Conservation (phyloP, 352 stramenopile species). For the Phytopythium vexans region DNA sequence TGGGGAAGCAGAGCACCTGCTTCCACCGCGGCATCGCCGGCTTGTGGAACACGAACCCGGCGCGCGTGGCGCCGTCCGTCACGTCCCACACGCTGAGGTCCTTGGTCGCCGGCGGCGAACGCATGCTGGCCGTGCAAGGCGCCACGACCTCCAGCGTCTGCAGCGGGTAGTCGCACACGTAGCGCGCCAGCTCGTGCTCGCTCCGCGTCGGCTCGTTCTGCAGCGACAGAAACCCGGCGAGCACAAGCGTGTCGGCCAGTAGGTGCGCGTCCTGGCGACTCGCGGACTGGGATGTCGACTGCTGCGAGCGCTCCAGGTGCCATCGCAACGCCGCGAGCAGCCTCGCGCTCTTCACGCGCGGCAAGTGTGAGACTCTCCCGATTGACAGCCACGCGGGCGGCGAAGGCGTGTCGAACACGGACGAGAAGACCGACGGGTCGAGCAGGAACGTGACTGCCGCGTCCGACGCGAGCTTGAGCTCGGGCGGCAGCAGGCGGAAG, state of each 20-base stretch:
- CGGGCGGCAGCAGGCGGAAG: constrained; percentile 26
- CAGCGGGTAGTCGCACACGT: background rate
- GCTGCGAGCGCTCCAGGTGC: constrained; percentile 25
- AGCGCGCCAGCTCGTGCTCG: background rate
- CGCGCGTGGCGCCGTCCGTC: constrained; percentile 30
- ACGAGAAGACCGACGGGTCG: constrained; percentile 18
- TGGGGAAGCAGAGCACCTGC: constrained; percentile 2
- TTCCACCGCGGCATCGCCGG: constrained; percentile 9
- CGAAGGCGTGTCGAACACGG: constrained; percentile 24
- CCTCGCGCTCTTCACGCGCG: constrained; percentile 29
- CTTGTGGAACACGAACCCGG: constrained; percentile 22
- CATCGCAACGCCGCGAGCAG: constrained; percentile 27
- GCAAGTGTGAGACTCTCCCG: background rate
- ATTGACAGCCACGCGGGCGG: constrained; percentile 2
- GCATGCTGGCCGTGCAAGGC: constrained; percentile 16
- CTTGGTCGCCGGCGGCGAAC: constrained; percentile 4
- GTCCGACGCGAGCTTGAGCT: constrained; percentile 29
- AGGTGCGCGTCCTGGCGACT: constrained; percentile 18
- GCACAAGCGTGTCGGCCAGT: constrained; percentile 28
- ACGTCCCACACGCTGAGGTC: constrained; percentile 30
- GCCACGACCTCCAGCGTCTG: constrained; percentile 35
- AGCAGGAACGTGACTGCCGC: constrained; percentile 32
- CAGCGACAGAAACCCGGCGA: constrained; percentile 32
- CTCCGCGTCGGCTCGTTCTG: constrained; percentile 9
- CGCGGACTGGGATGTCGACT: constrained; percentile 17